phyloP scores from a whole-genome alignment of 306 rosid species.

The Abrus precatorius region DNA sequence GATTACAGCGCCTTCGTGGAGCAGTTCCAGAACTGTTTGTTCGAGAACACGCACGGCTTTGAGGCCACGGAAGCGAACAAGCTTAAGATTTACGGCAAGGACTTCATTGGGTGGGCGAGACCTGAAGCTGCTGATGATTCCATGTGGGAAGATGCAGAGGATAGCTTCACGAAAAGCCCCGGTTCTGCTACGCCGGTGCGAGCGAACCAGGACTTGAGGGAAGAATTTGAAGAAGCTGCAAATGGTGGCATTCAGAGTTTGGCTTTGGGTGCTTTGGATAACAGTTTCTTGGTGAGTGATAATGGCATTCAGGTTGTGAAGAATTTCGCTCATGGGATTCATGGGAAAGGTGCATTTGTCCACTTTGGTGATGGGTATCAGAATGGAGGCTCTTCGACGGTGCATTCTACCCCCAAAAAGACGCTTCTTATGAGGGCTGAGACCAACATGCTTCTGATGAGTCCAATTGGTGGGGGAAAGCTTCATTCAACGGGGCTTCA shows the following conservation, averaged over 20 bases:
- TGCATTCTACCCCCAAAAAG: slow-evolving; percentile 75
- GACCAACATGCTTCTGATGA: slow-evolving; percentile 97
- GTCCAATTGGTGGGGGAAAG: slow-evolving; percentile 77
- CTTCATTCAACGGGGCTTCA: slow-evolving; percentile 86
- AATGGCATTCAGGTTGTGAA: slow-evolving; percentile 93
- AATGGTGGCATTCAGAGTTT: slow-evolving; percentile 90
- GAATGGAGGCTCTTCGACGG: slow-evolving; percentile 48
- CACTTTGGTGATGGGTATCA: slow-evolving; percentile 66
- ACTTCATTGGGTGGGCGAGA: slow-evolving; percentile 87
- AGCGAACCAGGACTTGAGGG: slow-evolving; percentile 69
- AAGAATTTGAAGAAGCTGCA: slow-evolving; percentile 93
- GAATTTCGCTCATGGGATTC: slow-evolving; percentile 87
- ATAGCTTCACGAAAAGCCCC: slow-evolving; percentile 69
- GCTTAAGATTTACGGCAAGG: slow-evolving; percentile 89
- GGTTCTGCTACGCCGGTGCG: slow-evolving; percentile 65
- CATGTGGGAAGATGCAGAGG: slow-evolving; percentile 95
- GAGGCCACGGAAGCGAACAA: slow-evolving; percentile 79
- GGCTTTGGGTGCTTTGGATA: slow-evolving; percentile 95
- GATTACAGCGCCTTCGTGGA: slow-evolving; percentile 65
- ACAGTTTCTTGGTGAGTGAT: slow-evolving; percentile 89
- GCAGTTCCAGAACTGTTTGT: slow-evolving; percentile 70
- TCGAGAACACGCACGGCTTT: slow-evolving; percentile 77
- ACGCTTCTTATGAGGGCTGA: slow-evolving; percentile 95
- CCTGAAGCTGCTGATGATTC: slow-evolving; percentile 93
- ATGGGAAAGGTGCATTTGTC: slow-evolving; percentile 92